Conservation (phyloP, 208 protist species). For the Trypanosoma conorhini region DNA sequence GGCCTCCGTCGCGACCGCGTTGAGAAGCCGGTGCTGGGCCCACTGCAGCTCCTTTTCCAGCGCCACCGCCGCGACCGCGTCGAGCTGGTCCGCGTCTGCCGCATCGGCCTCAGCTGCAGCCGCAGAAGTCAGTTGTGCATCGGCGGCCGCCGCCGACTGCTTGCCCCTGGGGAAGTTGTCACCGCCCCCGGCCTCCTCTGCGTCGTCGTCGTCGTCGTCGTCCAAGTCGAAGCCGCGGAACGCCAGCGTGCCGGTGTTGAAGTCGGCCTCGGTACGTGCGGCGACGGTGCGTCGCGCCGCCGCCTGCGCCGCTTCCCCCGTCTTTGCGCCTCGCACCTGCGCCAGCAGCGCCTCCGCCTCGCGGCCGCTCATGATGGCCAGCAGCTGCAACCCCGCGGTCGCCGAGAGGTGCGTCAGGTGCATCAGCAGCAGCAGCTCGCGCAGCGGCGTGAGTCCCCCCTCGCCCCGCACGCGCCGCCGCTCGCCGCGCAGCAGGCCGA, state of each 20-base stretch:
- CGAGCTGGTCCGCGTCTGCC: not conserved
- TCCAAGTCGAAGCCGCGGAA: slow-evolving; percentile 66
- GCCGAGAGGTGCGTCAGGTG: slow-evolving; percentile 15
- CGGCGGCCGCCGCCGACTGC: too few species aligned
- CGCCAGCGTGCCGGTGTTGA: slow-evolving; percentile 70
- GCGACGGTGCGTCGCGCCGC: not conserved
- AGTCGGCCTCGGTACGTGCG: slow-evolving; percentile 55
- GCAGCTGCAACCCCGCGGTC: slow-evolving; percentile 48
- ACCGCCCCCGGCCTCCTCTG: slow-evolving; percentile 14
- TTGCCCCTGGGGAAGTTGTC: not conserved
- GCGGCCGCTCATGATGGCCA: slow-evolving; percentile 47
- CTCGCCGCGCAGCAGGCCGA: slow-evolving; percentile 17
- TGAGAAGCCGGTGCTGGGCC: not conserved
- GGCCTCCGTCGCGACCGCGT: not conserved
- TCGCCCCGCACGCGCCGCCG: slow-evolving; percentile 6
- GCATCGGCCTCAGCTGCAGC: not conserved
- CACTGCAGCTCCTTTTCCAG: slow-evolving; percentile 14
- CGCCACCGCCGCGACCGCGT: not conserved
- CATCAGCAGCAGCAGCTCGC: slow-evolving; percentile 16
- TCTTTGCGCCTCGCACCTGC: slow-evolving; percentile 19
- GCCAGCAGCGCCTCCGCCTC: slow-evolving; percentile 51
- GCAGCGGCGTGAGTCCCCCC: not conserved
- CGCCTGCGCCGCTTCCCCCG: not conserved
- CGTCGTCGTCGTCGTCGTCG: slow-evolving; percentile 42
- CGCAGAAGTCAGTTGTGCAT: not conserved